These are phyloP conservation scores for Termitomyces sp. DNA, from an alignment of 768 basidiomycete genomes.

Conservation along the genomic window DNA sequence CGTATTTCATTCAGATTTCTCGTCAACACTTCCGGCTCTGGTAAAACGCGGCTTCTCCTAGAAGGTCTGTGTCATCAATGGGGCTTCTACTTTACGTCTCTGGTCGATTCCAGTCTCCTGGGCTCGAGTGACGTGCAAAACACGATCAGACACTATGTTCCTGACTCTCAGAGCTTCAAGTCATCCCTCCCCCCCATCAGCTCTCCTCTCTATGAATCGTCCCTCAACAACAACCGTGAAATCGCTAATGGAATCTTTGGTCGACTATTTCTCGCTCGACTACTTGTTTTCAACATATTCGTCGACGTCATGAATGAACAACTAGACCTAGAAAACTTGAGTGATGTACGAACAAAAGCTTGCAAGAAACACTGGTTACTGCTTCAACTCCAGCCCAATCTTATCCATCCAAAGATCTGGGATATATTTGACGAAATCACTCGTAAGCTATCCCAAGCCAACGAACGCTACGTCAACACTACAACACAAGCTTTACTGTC, in stretches of 20 bases:
- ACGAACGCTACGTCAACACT: constrained; percentile 29
- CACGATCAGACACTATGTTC: constrained; percentile 30
- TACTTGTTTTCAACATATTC: constrained; percentile 34
- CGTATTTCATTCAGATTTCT: constrained; percentile 25
- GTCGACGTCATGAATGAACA: constrained; percentile 23
- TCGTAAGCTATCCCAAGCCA: constrained; percentile 24
- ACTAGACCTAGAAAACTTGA: neutral
- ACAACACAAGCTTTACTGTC: constrained; percentile 26
- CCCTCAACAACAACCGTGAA: constrained; percentile 28
- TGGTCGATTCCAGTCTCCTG: constrained; percentile 35
- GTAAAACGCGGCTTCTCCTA: constrained; percentile 37
- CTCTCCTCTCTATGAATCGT: constrained; percentile 24
- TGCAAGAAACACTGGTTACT: constrained; percentile 34
- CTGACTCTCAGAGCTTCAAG: constrained; percentile 27
- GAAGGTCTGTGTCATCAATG: constrained; percentile 39
- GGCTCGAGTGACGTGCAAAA: constrained; percentile 40
- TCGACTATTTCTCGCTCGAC: constrained; percentile 34
- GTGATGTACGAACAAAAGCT: constrained; percentile 11
- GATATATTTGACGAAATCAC: constrained; percentile 37
- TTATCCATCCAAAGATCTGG: constrained; percentile 29
- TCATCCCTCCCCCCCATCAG: constrained; percentile 23
- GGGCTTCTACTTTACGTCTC: constrained; percentile 44
- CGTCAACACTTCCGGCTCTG: constrained; percentile 43
- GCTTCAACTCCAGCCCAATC: constrained; percentile 34
- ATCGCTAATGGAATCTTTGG: constrained; percentile 31